Evolutionary conservation across 306 rosid genomes (phyloP), one percentile per base, ranked within the genome.

Genomic region (Rosa rugosa): DNA sequence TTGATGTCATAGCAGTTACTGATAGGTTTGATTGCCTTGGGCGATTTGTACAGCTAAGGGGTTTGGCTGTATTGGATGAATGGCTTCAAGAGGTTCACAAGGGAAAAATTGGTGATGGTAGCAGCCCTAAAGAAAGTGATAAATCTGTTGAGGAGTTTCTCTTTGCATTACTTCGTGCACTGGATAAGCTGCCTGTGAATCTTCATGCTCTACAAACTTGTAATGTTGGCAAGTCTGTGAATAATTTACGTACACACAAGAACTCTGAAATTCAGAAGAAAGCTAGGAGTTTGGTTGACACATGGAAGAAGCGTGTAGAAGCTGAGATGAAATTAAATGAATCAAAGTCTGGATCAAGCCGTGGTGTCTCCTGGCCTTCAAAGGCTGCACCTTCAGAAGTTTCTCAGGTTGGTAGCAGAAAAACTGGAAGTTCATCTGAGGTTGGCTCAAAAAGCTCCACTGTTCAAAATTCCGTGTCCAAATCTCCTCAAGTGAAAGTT

Each of bases 31-130:
- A 91, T 71, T 93, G 93, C 76, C 95, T 93, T 72, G 82, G 79
- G 70, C 83, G 62, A 87, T 93, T 93, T 87, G 88, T 93, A 78
- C 93, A 91, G 77, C 87, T 81, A 45, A 85, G 66, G 87, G 98
- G 98, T 78, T 85, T 93, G 81, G 89, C 88, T 71, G 97, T 91
- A 38, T 80, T 90, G 81, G 95, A 93, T 90, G 98, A 90, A 70
- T 93, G 98, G 98, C 97, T 93, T 60, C 98, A 93, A 76, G 97
- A 93, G 75, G 95, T 81, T 50, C 95, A 91, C 63, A 91, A 91
- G 79, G 93, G 97, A 20, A 91, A 91, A 88, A 82, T 79, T 80
- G 87, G 95, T 70, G 97, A 91, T 73, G 84, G 83, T 56, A 83
- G 72, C 83, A 77, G 89, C 76, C 84, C 83, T 25, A 85, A 88